Evolutionary conservation across 495 filamentous ascomycete species (phyloP).

Genomic region (Hamigera avellanea): DNA sequence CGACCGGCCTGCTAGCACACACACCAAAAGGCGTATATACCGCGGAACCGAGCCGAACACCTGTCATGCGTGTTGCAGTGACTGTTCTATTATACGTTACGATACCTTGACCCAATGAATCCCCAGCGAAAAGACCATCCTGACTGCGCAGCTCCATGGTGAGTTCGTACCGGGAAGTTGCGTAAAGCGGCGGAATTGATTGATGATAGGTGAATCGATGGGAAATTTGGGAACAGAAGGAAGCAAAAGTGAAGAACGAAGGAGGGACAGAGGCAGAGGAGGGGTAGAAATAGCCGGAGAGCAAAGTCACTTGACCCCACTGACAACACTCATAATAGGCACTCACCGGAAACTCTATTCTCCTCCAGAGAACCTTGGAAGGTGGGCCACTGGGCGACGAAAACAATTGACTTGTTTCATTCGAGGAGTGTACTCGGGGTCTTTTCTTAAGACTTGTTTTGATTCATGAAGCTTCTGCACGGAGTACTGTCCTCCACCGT

Average conservation of each 20-base stretch:
- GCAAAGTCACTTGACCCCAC: too few relatives aligned
- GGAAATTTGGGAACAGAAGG: neutral
- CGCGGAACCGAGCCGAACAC: conserved; percentile 32
- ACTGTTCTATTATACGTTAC: conserved; percentile 39
- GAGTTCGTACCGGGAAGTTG: conserved; percentile 22
- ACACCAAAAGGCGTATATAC: neutral
- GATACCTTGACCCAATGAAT: conserved; percentile 44
- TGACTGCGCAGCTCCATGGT: conserved; percentile 23
- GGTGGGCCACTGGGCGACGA: too few relatives aligned
- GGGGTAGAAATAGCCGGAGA: conserved; percentile 11
- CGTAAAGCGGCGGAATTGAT: too few relatives aligned
- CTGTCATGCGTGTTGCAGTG: conserved; percentile 46
- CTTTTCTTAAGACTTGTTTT: too few relatives aligned
- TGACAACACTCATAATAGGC: too few relatives aligned
- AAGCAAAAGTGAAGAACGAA: conserved; percentile 2
- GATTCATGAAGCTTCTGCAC: too few relatives aligned
- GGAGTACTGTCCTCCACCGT: too few relatives aligned
- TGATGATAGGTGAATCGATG: conserved; percentile 2
- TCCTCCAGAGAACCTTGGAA: too few relatives aligned
- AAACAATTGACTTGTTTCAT: too few relatives aligned
- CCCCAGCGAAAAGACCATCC: conserved; percentile 22
- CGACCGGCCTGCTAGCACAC: conserved; percentile 13
- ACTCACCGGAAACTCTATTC: too few relatives aligned
- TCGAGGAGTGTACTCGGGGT: too few relatives aligned
- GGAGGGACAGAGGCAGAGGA: conserved; percentile 4